These are phyloP conservation scores for Fusarium xyrophilum DNA, from an alignment of 2,329 filamentous ascomycete species.

Conservation along the genomic window DNA sequence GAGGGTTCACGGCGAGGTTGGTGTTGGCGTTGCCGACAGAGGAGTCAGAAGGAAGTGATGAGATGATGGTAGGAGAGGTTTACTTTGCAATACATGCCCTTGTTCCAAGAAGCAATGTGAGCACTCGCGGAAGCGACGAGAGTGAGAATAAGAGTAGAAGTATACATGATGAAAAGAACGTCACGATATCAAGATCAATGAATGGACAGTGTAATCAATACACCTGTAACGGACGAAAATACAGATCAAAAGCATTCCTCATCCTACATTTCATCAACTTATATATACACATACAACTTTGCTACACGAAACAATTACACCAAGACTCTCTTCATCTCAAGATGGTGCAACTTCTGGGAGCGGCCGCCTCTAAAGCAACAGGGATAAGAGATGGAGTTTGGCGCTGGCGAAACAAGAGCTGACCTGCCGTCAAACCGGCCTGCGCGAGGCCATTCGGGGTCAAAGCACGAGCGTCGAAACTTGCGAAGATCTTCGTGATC, in stretches of 20 bases:
- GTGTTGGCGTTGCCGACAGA: constrained; percentile 50
- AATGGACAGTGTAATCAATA: constrained; percentile 36
- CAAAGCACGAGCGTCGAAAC: not conserved
- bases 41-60: constrained; percentile 6
- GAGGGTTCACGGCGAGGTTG: constrained; percentile 54
- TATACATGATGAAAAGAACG: constrained; percentile 26
- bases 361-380: constrained; percentile 28
- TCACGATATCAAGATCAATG: not conserved
- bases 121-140: constrained; percentile 35
- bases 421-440: not conserved
- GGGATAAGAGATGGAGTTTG: constrained; percentile 3
- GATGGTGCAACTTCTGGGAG: constrained; percentile 16
- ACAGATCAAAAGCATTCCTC: not conserved
- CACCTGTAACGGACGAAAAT: constrained; percentile 27
- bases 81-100: constrained; percentile 43
- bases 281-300: constrained; percentile 2
- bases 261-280: not conserved
- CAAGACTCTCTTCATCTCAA: constrained; percentile 35
- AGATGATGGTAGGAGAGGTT: not conserved
- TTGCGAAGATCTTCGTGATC: constrained; percentile 24
- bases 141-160: constrained; percentile 30
- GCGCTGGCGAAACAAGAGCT: constrained; percentile 27
- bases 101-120: constrained; percentile 41
- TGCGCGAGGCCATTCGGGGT: constrained; percentile 7
- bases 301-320: not conserved